Conservation (phyloP, 441 rosid genomes). For the Corymbia citriodora region DNA sequence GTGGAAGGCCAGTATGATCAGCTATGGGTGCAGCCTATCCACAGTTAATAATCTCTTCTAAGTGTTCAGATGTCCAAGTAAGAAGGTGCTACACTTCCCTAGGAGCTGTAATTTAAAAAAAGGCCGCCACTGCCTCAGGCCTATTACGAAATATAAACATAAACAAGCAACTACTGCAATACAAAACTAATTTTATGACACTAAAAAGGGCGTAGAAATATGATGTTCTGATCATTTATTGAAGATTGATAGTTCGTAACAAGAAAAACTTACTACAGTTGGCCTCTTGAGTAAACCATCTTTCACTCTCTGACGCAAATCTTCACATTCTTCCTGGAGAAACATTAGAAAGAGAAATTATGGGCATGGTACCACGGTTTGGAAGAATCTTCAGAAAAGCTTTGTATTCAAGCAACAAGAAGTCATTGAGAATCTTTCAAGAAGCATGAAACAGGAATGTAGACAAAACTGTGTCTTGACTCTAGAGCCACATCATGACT, state of each 20-base stretch:
- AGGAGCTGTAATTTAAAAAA: background rate
- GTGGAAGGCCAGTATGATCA: background rate
- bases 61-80: background rate
- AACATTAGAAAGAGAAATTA: slow-evolving; percentile 13
- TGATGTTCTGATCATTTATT: background rate
- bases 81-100: background rate
- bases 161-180: background rate
- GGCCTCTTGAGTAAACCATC: slow-evolving; percentile 35
- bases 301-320: slow-evolving; percentile 41
- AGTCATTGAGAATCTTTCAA: background rate
- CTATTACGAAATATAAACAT: background rate
- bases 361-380: background rate
- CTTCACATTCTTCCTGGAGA: slow-evolving; percentile 69
- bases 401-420: background rate
- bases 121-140: background rate
- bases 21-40: background rate
- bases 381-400: background rate
- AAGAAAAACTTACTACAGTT: slow-evolving; percentile 41
- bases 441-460: background rate
- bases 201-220: background rate
- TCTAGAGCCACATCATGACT: background rate
- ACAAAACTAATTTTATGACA: background rate
- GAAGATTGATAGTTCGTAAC: background rate
- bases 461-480: background rate
- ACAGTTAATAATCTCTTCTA: background rate